Evolutionary conservation across 2,329 filamentous ascomycete genomes (phyloP), one percentile per base, ranked within the genome.

Genomic region (Fusarium praegraminearum): DNA sequence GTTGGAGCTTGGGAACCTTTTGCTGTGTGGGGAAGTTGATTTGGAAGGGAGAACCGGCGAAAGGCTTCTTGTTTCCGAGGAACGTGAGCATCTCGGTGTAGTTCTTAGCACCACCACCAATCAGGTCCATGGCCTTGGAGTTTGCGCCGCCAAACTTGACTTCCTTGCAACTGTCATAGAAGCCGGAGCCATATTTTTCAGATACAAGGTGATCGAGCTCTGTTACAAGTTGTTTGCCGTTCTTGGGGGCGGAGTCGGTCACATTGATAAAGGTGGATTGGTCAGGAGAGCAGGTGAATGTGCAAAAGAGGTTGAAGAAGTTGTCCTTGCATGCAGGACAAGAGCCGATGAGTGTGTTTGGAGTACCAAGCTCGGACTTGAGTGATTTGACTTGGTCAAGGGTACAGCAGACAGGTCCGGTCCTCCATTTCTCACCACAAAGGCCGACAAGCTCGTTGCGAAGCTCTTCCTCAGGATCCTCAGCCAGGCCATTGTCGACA

Each of bases 241-340:
- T 82, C 77, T 89, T 93, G 24, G 86, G 80, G 67, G 88, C 86
- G 1, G 90, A 91, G 55, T 90, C 82, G 13, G 96, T 98, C 44
- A 99, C 89, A 76, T 99, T 99, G 78, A 99, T 85, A 77, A 99
- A 99, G 0, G 97, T 84, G 0, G 94, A 98, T 79, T 99, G 96
- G 76, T 99, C 92, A 8, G 97, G 95, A 7, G 96, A 99, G 83
- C 97, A 99, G 4, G 94, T 98, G 77, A 99, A 98, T 7, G 94
- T 97, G 83, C 96, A 99, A 80, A 99, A 99, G 45, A 97, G 85
- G 82, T 99, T 97, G 85, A 93, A 98, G 84, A 99, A 99, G 84
- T 99, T 99, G 75, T 94, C 91, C 80, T 96, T 97, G 87, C 96
- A 99, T 33, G 97, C 96, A 3, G 96, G 96, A 78, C 96, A 99